phyloP scores from a whole-genome alignment of 2,329 filamentous ascomycete species.

The Sporothrix humicola region DNA sequence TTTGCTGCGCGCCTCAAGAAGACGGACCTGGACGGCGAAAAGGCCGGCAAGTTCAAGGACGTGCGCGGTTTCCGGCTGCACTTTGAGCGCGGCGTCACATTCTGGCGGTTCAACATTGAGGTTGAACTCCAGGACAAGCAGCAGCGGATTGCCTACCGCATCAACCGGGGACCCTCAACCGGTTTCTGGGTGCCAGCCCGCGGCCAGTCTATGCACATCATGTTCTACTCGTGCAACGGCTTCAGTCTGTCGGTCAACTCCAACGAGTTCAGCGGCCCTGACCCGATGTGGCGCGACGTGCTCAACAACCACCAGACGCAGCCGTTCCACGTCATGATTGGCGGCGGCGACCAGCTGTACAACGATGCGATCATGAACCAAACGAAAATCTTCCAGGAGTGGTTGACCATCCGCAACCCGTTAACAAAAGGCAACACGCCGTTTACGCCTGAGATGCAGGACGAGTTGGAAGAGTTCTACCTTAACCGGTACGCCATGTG shows the following conservation, averaged over 20 bases:
- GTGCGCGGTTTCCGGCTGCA: conserved; percentile 83
- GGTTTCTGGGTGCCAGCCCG: conserved; percentile 93
- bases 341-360: conserved; percentile 95
- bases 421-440: conserved; percentile 78
- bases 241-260: conserved; percentile 83
- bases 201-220: conserved; percentile 92
- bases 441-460: conserved; percentile 81
- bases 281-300: conserved; percentile 96
- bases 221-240: conserved; percentile 98
- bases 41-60: conserved; percentile 79
- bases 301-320: conserved; percentile 87
- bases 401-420: conserved; percentile 81
- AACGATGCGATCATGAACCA: conserved; percentile 83
- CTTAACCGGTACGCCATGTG: conserved; percentile 87
- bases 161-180: conserved; percentile 86
- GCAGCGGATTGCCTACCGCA: conserved; percentile 89
- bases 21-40: conserved; percentile 74
- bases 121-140: conserved; percentile 80
- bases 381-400: conserved; percentile 77
- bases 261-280: conserved; percentile 84
- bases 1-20: conserved; percentile 61
- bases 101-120: conserved; percentile 97
- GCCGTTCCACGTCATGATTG: conserved; percentile 98
- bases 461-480: conserved; percentile 87
- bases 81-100: conserved; percentile 83